Evolutionary conservation across 1,284 basidiomycete genomes (phyloP).

Genomic region (Rhodotorula glutinis): DNA sequence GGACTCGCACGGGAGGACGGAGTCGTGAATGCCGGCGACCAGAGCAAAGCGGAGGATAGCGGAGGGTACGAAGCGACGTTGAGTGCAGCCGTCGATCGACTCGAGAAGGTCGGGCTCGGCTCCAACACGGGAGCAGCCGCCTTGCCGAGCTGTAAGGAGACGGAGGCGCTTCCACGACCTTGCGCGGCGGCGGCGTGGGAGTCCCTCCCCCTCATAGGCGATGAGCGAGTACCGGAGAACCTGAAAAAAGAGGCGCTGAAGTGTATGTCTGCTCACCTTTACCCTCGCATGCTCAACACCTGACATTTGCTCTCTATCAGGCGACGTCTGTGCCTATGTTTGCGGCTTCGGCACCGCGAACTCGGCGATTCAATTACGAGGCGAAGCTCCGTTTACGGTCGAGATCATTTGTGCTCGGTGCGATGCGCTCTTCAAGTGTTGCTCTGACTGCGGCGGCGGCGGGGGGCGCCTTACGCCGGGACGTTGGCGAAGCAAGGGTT

Average conservation of each 20-base stretch:
- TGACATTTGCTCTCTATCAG: background rate
- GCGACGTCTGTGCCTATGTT: constrained; percentile 20
- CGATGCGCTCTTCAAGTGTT: constrained; percentile 19
- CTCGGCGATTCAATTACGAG: background rate
- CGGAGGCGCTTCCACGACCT: too few species aligned
- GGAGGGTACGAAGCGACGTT: constrained; percentile 11
- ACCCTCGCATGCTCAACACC: background rate
- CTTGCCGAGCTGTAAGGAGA: too few species aligned
- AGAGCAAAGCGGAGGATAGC: background rate
- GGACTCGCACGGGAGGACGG: background rate
- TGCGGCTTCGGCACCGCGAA: constrained; percentile 13
- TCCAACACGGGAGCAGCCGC: background rate
- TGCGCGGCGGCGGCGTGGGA: too few species aligned
- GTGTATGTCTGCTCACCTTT: constrained; percentile 1
- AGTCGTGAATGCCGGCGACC: background rate
- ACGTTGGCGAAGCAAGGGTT: constrained; percentile 23
- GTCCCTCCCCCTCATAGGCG: background rate
- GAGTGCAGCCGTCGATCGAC: constrained; percentile 10
- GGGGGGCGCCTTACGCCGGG: constrained; percentile 33
- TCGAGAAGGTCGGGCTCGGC: background rate
- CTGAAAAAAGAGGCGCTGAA: background rate
- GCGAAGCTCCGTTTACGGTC: constrained; percentile 6
- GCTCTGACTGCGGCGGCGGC: constrained; percentile 27
- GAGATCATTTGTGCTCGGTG: constrained; percentile 28
- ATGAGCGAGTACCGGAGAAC: background rate